Evolutionary conservation across 2,329 filamentous ascomycete species (phyloP), one percentile per base, ranked within the genome.

Genomic region (Penicillium hordei): DNA sequence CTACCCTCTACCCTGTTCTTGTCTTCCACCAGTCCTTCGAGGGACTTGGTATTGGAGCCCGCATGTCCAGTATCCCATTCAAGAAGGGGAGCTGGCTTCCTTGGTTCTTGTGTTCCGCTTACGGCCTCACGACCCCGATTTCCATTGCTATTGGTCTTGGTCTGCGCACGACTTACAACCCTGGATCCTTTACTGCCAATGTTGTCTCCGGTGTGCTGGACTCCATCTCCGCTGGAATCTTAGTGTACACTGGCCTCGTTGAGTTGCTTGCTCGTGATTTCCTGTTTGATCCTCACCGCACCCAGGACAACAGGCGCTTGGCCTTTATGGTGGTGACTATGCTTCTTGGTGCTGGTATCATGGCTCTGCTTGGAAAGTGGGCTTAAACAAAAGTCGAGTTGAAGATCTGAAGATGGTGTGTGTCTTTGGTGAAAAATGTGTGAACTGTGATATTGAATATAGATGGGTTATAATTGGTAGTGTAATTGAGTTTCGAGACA

Each of bases 21-120:
- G 80, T 86, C 55, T 87, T 87, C 73, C 85, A 87, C 63, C 85
- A 87, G 66, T 80, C 82, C 12, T 87, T 87, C 57, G 85, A 87
- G 63, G 84, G 85, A 50, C 79, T 87, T 0, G 85, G 84, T 70
- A 83, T 87, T 38, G 85, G 85, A 15, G 82, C 84, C 0, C 78
- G 85, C 48, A 81, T 87, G 70, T 82, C 82, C 5, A 78, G 80
- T 23, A 84, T 86, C 21, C 82, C 79, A 0, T 84, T 82, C 65
- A 77, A 76, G 6, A 69, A 66, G 17, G 68, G 72, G 0, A 70
- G 64, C 34, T 81, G 76, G 76, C 63, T 83, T 48, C 81, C 82
- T 0, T 84, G 80, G 79, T 49, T 73, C 0, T 69, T 84, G 1
- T 82, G 81, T 59, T 31, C 72, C 0, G 76, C 73, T 0, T 84